A percentile compares a stretch with the other conserved stretches of the same genome.
Evolutionary conservation across 2,329 filamentous ascomycete species (phyloP).

Genomic region (Didymella sp.): DNA sequence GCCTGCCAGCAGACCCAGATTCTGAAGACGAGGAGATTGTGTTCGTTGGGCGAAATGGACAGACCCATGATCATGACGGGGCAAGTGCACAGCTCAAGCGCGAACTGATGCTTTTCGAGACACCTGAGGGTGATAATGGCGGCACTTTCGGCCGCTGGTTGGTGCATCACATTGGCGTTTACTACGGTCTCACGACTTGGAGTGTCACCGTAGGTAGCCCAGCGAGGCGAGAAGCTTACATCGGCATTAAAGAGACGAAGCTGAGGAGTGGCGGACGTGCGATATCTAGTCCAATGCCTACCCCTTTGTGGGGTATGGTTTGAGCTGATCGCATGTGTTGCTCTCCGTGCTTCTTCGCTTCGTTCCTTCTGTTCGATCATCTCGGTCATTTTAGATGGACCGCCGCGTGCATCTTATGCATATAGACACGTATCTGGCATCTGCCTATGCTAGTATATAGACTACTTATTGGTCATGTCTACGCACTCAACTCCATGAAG

Average conservation of each 20-base stretch:
- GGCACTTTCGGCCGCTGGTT: conserved; percentile 91
- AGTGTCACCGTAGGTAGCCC: conserved; percentile 76
- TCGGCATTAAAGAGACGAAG: conserved; percentile 69
- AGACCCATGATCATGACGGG: conserved; percentile 66
- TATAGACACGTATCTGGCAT: conserved; percentile 3
- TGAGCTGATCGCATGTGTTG: conserved; percentile 16
- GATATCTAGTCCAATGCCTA: conserved; percentile 40
- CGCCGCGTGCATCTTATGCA: background rate
- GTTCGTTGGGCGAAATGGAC: conserved; percentile 75
- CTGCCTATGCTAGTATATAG: background rate
- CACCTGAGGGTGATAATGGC: conserved; percentile 73
- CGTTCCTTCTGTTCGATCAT: background rate
- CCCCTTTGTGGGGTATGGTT: conserved; percentile 47
- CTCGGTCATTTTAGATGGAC: background rate
- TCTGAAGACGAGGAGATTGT: conserved; percentile 86
- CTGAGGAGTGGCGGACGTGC: conserved; percentile 27
- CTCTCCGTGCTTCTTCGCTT: background rate
- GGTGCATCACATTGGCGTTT: conserved; percentile 88
- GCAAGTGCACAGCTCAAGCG: conserved; percentile 61
- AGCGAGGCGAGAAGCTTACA: conserved; percentile 79
- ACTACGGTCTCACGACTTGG: conserved; percentile 87
- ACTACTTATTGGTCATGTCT: conserved; percentile 8
- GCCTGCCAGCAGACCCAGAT: conserved; percentile 57
- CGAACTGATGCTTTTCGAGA: conserved; percentile 81
- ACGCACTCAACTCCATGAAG: background rate